Base-by-base conservation (phyloP, 164 flowering plant genomes). In the Stephania japonica region DNA sequence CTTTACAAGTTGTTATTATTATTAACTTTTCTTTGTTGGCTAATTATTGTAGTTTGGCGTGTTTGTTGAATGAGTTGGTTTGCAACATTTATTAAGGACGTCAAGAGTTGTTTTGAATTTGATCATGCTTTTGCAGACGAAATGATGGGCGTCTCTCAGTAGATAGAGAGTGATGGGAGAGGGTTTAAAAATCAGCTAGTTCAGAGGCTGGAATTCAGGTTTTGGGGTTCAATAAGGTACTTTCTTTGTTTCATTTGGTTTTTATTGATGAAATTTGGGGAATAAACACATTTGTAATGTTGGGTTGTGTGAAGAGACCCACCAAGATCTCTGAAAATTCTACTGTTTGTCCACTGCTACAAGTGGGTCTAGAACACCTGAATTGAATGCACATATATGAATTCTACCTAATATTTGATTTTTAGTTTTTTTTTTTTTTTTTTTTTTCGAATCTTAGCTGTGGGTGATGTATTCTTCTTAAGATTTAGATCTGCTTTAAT, bases 141-240 rank as follows among this genome's bases (percentile, higher is more conserved):
- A n/a, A 44, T 44, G 5, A 44, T 44, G 49, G 16, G 16, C 10
- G 53, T 47, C 53, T 47, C 53, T 47, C 53, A 3, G 16, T 47
- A 47, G 16, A 1, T 2, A 47, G 4, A 9, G 53, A 7, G 53
- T 47, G 53, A 47, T 47, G 53, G 53, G 16, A 47, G 53, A 9
- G 53, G 10, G 13, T 9, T 47, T 47, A 47, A 63, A 32, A 74
- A 67, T 80, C 72, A 19, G 49, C 73, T 21, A 21, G 38, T 49
- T 27, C 21, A 69, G 38, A 5, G 21, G 75, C 79, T 78, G 80
- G 70, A 74, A 75, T 74, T 73, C 49, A 14, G 75, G 42, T 41
- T 25, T 21, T 18, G 26, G 9, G 65, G 25, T 23, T 18, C 65
- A 62, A 62, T 4, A 62, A 62, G 65, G 65, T 62, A 62, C 12